Evolutionary conservation across 1,284 basidiomycete genomes (phyloP), one percentile per base, ranked within the genome.

Genomic region (Cutaneotrichosporon sp.): DNA sequence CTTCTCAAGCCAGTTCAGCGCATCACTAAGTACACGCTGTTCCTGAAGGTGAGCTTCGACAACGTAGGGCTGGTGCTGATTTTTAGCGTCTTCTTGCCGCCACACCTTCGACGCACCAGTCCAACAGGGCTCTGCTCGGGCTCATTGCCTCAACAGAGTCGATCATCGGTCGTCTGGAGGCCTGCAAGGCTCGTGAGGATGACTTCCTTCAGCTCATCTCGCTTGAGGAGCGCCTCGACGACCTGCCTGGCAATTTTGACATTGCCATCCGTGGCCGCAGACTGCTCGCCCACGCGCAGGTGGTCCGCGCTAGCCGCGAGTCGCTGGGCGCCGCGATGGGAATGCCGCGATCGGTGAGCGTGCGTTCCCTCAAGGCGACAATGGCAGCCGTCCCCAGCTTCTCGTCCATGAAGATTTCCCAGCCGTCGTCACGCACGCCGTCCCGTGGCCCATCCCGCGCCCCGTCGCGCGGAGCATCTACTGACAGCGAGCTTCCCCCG

Each of bases 151-250:
- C 86, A 5, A 88, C 86, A 8, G 87, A 90, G 63, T 81, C 87
- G 66, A 84, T 89, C 40, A 86, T 93, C 58, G 84, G 86, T 30
- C 87, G 89, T 2, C 85, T 96, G 78, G 87, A 88, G 58, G 90
- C 92, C 68, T 90, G 92, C 66, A 93, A 92, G 75, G 80, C 85
- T 5, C 85, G 90, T 21, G 91, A 94, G 77, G 90, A 92, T 63
- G 90, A 92, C 68, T 91, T 92, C 74, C 85, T 88, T 30, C 80
- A 86, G 55, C 82, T 90, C 36, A 89, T 89, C 74, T 78, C 82
- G n/a, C 81, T 91, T 18, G 80, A 86, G 18, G 76, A 81, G 11
- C 83, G 84, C 0, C 85, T 94, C 60, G 82, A 84, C 26, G 89
- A 88, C 1, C 73, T 91, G 2, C 85, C 87, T 0, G 63, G 81